Evolutionary conservation across 1,284 basidiomycete genomes (phyloP).

Genomic region (Cutaneotrichosporon mucoides): DNA sequence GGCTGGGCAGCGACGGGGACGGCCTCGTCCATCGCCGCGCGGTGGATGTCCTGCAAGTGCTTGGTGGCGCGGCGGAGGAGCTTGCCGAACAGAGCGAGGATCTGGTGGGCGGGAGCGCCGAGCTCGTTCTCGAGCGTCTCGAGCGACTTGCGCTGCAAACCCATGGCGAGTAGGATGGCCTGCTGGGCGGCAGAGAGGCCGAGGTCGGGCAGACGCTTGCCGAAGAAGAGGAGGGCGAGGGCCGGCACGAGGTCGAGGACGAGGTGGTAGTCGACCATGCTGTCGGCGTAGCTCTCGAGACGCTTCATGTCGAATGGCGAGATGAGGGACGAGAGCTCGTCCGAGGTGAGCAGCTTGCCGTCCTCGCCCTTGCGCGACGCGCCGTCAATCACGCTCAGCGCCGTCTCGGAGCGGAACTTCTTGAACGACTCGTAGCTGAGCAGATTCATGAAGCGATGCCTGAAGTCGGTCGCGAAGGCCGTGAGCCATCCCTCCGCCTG

Average conservation of each 20-base stretch:
- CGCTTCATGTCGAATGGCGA: slow-evolving; percentile 96
- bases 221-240: slow-evolving; percentile 78
- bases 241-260: slow-evolving; percentile 86
- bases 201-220: slow-evolving; percentile 62
- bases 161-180: slow-evolving; percentile 81
- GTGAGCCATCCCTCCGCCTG: slow-evolving; percentile 69
- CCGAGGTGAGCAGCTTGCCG: slow-evolving; percentile 52
- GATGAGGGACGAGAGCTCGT: slow-evolving; percentile 69
- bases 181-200: slow-evolving; percentile 78
- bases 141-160: slow-evolving; percentile 84
- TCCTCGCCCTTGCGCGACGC: slow-evolving; percentile 54
- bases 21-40: slow-evolving; percentile 63
- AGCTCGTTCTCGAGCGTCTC: slow-evolving; percentile 89
- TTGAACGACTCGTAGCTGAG: slow-evolving; percentile 86
- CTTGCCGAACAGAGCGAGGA: slow-evolving; percentile 87
- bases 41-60: slow-evolving; percentile 73
- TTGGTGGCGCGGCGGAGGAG: slow-evolving; percentile 80
- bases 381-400: slow-evolving; percentile 84
- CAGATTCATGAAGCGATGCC: slow-evolving; percentile 80
- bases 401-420: slow-evolving; percentile 81
- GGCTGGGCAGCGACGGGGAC: slow-evolving; percentile 47
- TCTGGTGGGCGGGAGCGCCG: slow-evolving; percentile 62
- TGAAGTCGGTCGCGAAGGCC: slow-evolving; percentile 90
- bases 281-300: slow-evolving; percentile 91
- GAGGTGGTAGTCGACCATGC: slow-evolving; percentile 94